phyloP scores from a whole-genome alignment of 2,329 filamentous ascomycete genomes.

The Orbilia javanica region DNA sequence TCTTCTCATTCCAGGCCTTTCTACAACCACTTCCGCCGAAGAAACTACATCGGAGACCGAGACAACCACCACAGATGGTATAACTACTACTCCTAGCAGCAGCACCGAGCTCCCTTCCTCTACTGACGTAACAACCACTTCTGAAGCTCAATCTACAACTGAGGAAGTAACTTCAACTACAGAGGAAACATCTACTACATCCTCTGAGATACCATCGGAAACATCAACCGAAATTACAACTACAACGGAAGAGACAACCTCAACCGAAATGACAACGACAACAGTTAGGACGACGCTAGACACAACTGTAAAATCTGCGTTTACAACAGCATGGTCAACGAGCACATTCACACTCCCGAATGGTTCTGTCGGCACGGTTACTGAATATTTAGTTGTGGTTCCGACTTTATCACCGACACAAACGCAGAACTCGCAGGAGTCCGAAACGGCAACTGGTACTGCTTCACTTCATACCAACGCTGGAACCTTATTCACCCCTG shows the following conservation, averaged over 20 bases:
- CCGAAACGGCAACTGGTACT: conserved; percentile 29
- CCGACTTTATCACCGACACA: conserved; percentile 29
- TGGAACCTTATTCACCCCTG: conserved; percentile 19
- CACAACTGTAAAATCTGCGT: conserved; percentile 36
- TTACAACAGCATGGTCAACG: conserved; percentile 40
- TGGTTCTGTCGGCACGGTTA: conserved; percentile 38
- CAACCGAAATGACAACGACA: conserved; percentile 5
- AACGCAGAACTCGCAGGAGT: conserved; percentile 22
- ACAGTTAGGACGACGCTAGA: conserved; percentile 42
- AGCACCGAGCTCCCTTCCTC: conserved; percentile 25
- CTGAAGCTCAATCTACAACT: conserved; percentile 20
- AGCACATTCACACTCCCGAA: conserved; percentile 48
- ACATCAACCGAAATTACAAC: neutral
- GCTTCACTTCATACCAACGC: conserved; percentile 49
- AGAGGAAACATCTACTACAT: conserved; percentile 11
- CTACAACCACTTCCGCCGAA: neutral
- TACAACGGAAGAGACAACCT: neutral
- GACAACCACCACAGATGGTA: conserved; percentile 30
- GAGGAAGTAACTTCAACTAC: neutral
- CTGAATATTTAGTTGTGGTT: conserved; percentile 46
- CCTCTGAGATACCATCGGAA: neutral
- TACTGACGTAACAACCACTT: conserved; percentile 14
- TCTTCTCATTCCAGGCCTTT: neutral
- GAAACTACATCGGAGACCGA: conserved; percentile 9
- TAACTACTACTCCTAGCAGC: conserved; percentile 31